Evolutionary conservation across 768 basidiomycete species (phyloP).

Genomic region (Tylopilus balloui): DNA sequence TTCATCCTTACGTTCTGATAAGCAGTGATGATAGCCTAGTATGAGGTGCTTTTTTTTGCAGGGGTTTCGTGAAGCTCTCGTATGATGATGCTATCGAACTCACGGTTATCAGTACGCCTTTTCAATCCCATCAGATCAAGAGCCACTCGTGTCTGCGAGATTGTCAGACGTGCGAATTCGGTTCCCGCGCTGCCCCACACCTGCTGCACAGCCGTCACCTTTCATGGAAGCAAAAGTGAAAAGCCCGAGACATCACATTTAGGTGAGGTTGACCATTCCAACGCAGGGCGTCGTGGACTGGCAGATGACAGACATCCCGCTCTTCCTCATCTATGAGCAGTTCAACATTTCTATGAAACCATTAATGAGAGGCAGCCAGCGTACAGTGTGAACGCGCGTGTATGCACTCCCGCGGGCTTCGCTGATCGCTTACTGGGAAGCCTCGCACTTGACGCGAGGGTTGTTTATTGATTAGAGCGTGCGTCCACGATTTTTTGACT

Average conservation of each 20-base stretch:
- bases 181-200: slow-evolving; percentile 17
- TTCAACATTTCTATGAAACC: not conserved
- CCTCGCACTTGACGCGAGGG: slow-evolving; percentile 21
- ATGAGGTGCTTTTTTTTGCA: too few relatives aligned
- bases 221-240: not conserved
- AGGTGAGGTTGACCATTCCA: not conserved
- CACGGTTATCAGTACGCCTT: not conserved
- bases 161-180: slow-evolving; percentile 10
- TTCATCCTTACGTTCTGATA: slow-evolving; percentile 7
- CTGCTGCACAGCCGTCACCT: slow-evolving; percentile 11
- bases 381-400: slow-evolving; percentile 2
- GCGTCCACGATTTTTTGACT: slow-evolving; percentile 17
- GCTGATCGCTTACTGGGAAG: slow-evolving; percentile 9
- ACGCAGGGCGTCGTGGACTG: not conserved
- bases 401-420: slow-evolving; percentile 15
- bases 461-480: slow-evolving; percentile 7
- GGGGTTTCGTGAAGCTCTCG: slow-evolving; percentile 1
- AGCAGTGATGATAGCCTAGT: not conserved
- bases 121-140: not conserved
- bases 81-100: slow-evolving; percentile 1
- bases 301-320: slow-evolving; percentile 6
- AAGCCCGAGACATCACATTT: not conserved
- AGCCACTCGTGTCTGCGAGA: not conserved
- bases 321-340: not conserved
- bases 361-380: slow-evolving; percentile 6